Evolutionary conservation across 1,139 yeast genomes (phyloP).

Genomic region (Yamadazyma atmosphaerica): DNA sequence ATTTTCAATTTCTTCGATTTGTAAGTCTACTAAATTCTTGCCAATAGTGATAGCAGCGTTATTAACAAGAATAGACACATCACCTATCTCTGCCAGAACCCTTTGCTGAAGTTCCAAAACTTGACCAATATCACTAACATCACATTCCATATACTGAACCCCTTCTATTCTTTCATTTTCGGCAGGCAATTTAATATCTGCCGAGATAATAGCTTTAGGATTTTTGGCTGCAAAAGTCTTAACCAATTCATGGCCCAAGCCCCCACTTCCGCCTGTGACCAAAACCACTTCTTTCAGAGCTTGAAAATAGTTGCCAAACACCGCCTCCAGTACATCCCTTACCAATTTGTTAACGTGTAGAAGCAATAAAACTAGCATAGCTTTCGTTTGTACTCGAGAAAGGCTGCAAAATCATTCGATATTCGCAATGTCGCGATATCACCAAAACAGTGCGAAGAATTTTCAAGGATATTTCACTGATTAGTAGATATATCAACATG

Average conservation of each 20-base stretch:
- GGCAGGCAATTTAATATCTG: constrained; percentile 56
- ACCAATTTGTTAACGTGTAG: constrained; percentile 27
- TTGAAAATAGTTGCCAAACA: constrained; percentile 54
- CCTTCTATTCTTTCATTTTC: constrained; percentile 30
- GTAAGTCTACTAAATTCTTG: constrained; percentile 52
- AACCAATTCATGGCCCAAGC: constrained; percentile 72
- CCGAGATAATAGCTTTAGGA: constrained; percentile 51
- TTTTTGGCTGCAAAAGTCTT: constrained; percentile 37
- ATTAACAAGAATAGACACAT: constrained; percentile 67
- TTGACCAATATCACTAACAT: constrained; percentile 55
- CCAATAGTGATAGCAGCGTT: constrained; percentile 81
- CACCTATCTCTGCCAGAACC: constrained; percentile 55
- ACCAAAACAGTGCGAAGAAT: too few species aligned
- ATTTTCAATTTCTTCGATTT: constrained; percentile 57
- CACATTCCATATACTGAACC: constrained; percentile 63
- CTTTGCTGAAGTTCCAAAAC: constrained; percentile 35
- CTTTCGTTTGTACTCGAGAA: not conserved
- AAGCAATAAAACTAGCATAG: constrained; percentile 11
- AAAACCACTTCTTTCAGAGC: constrained; percentile 57
- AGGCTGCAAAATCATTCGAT: constrained; percentile 6
- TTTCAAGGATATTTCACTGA: not conserved
- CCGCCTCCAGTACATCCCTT: constrained; percentile 29
- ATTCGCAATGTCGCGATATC: not conserved
- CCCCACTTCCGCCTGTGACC: constrained; percentile 82
- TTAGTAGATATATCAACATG: constrained; percentile 6